Base-by-base conservation (phyloP, 2,329 filamentous ascomycete genomes). In the Penicillium freii region DNA sequence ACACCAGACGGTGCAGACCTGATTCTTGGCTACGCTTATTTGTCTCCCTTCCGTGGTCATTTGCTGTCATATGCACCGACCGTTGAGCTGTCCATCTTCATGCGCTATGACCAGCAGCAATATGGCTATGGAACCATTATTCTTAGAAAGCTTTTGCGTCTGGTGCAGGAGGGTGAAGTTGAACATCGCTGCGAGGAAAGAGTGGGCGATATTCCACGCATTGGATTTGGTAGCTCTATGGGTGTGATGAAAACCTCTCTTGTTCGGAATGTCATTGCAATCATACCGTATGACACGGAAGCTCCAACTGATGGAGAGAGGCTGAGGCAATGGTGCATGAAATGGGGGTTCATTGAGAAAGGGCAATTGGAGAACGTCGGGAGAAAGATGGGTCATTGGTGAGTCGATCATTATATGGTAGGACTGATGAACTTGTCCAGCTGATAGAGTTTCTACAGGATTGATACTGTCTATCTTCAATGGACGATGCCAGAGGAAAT, bases 31-130 rank as follows among this genome's bases (percentile, higher is more conserved):
- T 78, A 73, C 56, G 60, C 68, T 31, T 77, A 70, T 36, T 66
- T 71, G 27, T 69, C 69, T 6, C 69, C 70, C 2, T 78, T 75
- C 54, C 69, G 74, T 3, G 70, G 67, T 5, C 62, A 65, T 27
- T 66, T 74, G 64, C 60, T 71, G 21, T 72, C 72, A 1, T 78
- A 78, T 58, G 71, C 68, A 13, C 69, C 75, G 8, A 76, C 75
- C 0, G 75, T 76, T 9, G 76, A 78, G 57, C 62, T 78, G 7
- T 70, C 69, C 1, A 62, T 78, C 13, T 77, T 76, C 56, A 69
- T 75, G 46, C 73, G 74, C 56, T 73, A 70, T 1, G 67, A 71
- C 0, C 58, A 76, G 43, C 69, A 62, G 15, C 63, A 60, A 2
- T 64, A 60, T 19, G 70, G 72, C 3, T 63, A 77, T 33, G 76